Conservation (phyloP, 805 yeast genomes). For the Yamadazyma tumulicola region DNA sequence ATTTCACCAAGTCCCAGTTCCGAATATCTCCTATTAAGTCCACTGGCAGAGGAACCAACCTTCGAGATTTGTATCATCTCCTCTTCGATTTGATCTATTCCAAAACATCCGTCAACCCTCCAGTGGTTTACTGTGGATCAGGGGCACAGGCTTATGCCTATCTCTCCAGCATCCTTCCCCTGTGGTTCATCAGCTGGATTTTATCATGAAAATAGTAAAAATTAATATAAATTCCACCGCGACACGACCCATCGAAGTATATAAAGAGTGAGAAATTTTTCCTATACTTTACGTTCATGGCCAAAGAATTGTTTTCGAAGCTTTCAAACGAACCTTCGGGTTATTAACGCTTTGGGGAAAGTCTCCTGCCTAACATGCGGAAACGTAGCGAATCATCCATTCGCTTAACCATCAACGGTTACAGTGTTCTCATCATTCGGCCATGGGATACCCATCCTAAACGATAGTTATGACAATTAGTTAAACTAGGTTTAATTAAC, state of each 20-base stretch:
- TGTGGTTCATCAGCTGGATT: constrained; percentile 5
- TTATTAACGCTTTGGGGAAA: constrained; percentile 70
- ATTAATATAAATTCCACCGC: neutral
- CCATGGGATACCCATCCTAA: constrained; percentile 57
- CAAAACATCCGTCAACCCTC: constrained; percentile 13
- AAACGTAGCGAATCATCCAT: constrained; percentile 44
- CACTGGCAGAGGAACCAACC: constrained; percentile 25
- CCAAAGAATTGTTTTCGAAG: constrained; percentile 79
- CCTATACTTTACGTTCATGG: constrained; percentile 50
- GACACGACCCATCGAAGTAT: neutral
- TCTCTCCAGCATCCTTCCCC: constrained; percentile 29
- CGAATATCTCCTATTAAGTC: constrained; percentile 27
- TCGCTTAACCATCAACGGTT: constrained; percentile 24
- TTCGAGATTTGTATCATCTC: constrained; percentile 36
- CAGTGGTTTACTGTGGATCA: constrained; percentile 39
- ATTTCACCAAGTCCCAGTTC: constrained; percentile 29
- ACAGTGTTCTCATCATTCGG: constrained; percentile 43
- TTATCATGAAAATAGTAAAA: constrained; percentile 2
- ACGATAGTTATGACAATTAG: constrained; percentile 77
- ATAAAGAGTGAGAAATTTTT: neutral
- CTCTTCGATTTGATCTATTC: constrained; percentile 37
- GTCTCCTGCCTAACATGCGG: constrained; percentile 82
- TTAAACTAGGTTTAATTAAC: constrained; percentile 41
- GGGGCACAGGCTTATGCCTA: constrained; percentile 40
- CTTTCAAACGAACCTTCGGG: constrained; percentile 47